Evolutionary conservation across 805 yeast species (phyloP), one percentile per base, ranked within the genome.

Genomic region (Zygosaccharomyces gambellarensis): DNA sequence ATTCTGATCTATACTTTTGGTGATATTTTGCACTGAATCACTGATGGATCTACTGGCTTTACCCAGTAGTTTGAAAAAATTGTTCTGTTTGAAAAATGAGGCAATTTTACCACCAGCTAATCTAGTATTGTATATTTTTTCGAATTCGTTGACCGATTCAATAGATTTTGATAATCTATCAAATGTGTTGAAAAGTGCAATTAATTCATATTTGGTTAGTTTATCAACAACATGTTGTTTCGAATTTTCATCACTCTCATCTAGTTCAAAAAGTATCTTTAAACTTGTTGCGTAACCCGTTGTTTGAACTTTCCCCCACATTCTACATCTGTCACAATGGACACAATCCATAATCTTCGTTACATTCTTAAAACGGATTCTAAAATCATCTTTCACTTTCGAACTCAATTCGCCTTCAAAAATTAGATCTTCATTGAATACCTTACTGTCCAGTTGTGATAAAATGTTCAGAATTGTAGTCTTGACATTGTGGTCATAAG

Each of bases 241-340:
- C 34, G 71, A 72, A n/a, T 63, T 65, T 45, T 73, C 74, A 44
- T 71, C 72, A 30, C 63, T 59, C 22, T 79, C 77, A 51, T 75
- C 76, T 46, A 83, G 69, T 65, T 92, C 98, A 65, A 94, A 89
- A 51, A 94, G 72, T 22, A 92, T 79, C 67, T 94, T 94, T 62
- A 94, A 77, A 1, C 97, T 95, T 7, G 99, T 94, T 17, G 97
- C 99, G 67, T 94, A 94, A 19, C 99, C 99, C 12, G 94, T 88
- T 1, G 96, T 89, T 72, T 94, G 99, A 28, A 94, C 80, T 68
- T 94, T 94, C 8, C 99, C 99, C 99, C 99, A 94, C 69, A 94
- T 74, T 61, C 97, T 80, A 68, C 99, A 94, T 64, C 97, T 78
- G 65, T 94, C 99, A 73, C 99, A 94, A 34, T 96, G 97, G 36